These are phyloP conservation scores for Saturnispora kantuleensis DNA, from an alignment of 805 yeast species.

Conservation along the genomic window DNA sequence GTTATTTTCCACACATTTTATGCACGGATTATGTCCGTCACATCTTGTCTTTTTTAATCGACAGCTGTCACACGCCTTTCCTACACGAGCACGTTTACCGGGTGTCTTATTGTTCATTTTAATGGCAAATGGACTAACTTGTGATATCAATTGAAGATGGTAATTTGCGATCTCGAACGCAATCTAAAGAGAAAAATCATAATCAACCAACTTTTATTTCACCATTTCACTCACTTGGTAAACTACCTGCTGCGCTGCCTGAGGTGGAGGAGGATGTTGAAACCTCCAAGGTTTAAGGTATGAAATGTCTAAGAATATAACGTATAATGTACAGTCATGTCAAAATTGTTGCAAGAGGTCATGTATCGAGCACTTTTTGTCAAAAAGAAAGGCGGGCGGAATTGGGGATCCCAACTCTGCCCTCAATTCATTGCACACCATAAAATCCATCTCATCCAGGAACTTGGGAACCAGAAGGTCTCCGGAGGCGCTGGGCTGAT, in stretches of 20 bases:
- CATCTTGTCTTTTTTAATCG: constrained; percentile 55
- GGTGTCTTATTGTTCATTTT: background rate
- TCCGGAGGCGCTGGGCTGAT: too few species aligned
- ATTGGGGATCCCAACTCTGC: background rate
- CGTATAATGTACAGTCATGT: too few species aligned
- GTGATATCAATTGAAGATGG: too few species aligned
- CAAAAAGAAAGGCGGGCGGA: background rate
- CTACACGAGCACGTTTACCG: constrained; percentile 31
- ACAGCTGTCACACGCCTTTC: constrained; percentile 59
- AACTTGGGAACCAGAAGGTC: background rate
- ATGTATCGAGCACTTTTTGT: background rate
- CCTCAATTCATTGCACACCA: background rate
- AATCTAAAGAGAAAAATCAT: too few species aligned
- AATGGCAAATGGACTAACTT: too few species aligned
- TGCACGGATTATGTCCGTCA: constrained; percentile 53
- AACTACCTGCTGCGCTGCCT: too few species aligned
- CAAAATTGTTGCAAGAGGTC: background rate
- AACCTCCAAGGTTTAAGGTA: background rate
- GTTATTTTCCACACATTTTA: constrained; percentile 44
- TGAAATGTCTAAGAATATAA: background rate
- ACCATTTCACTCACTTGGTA: too few species aligned
- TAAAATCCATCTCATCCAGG: background rate
- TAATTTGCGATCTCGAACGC: too few species aligned
- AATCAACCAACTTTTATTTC: too few species aligned
- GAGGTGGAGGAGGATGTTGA: too few species aligned